Base-by-base conservation (phyloP, 768 basidiomycete genomes). In the Suillus clintonianus region DNA sequence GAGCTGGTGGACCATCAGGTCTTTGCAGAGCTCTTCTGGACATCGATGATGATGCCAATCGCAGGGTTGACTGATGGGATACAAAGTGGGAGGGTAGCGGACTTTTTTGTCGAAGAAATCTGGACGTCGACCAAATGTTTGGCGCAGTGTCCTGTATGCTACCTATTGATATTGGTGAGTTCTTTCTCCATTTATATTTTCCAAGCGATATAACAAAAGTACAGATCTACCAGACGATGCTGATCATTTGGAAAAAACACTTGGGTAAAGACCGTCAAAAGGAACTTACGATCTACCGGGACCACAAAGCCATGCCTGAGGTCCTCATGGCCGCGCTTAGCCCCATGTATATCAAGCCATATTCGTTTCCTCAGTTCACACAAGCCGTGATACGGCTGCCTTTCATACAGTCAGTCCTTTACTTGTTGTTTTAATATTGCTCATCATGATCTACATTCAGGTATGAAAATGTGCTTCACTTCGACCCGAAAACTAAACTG, bases 191-290 rank as follows among this genome's bases (percentile, higher is more conserved):
- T 8, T 45, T 45, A 0, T 19, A 45, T 10, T 9, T 10, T n/a
- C 19, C 43, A 45, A 45, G 19, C n/a, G 10, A 8, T 27, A 4
- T 45, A 11, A 45, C 43, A 45, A 19, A 4, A 5, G 19, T 19
- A n/a, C 43, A 45, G n/a, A 10, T 45, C 19, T 45, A 45, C 43
- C 43, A 45, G 9, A 11, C 10, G 43, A 45, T 45, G 43, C 60
- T 78, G 6, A 66, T 81, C 34, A 6, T 10, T 36, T 36, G 4
- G 34, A 36, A 36, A 10, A 10, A 36, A 10, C 34, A 3, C 34
- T 36, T 36, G 34, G 34, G 34, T 36, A 36, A 36, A 36, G 34
- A 36, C 8, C 1, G 8, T 45, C 43, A 9, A 8, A 8, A 42
- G 3, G 9, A 36, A 36, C 34, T 36, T 6, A 10, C 34, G 6